Evolutionary conservation across 345 rosid genomes (phyloP).

Genomic region (Limnanthes douglasii): DNA sequence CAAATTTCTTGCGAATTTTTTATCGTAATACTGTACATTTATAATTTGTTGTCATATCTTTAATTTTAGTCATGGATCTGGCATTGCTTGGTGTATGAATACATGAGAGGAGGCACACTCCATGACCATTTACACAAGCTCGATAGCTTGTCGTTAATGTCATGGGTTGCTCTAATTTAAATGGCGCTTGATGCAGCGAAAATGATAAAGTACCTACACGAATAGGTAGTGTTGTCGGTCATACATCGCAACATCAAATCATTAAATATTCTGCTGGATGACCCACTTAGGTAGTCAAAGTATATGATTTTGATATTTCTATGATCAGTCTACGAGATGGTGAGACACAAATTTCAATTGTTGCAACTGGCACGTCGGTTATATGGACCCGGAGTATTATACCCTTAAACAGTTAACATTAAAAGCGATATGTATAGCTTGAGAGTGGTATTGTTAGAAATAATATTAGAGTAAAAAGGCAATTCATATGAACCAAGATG

Average conservation of each 20-base stretch:
- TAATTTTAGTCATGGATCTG: no score
- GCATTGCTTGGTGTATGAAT: slow-evolving; percentile 56
- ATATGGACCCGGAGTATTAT: slow-evolving; percentile 76
- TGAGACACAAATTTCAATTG: slow-evolving; percentile 39
- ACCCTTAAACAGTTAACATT: slow-evolving; percentile 39
- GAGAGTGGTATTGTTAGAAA: slow-evolving; percentile 53
- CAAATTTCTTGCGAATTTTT: no score
- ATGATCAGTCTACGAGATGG: slow-evolving; percentile 43
- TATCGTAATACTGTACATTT: no score
- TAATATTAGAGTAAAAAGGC: slow-evolving; percentile 47
- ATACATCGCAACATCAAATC: slow-evolving; percentile 86
- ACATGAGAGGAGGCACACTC: slow-evolving; percentile 53
- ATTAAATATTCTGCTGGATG: slow-evolving; percentile 50
- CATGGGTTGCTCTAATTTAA: slow-evolving; percentile 44
- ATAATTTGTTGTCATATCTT: no score
- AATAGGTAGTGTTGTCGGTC: slow-evolving; percentile 37
- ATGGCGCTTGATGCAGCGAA: slow-evolving; percentile 63
- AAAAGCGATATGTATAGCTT: slow-evolving; percentile 79
- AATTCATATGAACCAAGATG: slow-evolving; percentile 43
- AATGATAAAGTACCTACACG: slow-evolving; percentile 62
- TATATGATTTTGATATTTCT: slow-evolving; percentile 72
- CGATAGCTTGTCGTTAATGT: slow-evolving; percentile 19
- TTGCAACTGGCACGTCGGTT: slow-evolving; percentile 62
- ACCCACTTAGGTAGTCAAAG: slow-evolving; percentile 40
- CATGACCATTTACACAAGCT: slow-evolving; percentile 56